Evolutionary conservation across 345 rosid species (phyloP).

Genomic region (Populus tremula): DNA sequence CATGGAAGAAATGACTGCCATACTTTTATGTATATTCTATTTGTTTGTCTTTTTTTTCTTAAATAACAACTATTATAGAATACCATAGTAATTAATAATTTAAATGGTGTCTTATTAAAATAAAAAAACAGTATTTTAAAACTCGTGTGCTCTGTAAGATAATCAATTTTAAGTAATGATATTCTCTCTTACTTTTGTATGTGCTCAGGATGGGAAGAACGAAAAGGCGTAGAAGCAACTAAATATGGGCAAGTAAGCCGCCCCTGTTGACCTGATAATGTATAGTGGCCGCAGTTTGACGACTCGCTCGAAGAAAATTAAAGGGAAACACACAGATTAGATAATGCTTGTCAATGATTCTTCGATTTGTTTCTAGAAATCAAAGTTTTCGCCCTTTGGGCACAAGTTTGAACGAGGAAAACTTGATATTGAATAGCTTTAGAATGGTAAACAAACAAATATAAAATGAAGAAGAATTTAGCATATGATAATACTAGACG

Average conservation of each 20-base stretch:
- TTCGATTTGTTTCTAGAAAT: neutral
- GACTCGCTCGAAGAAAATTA: neutral
- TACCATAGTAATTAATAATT: neutral
- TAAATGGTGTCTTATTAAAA: neutral
- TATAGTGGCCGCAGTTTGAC: conserved; percentile 15
- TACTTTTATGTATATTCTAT: neutral
- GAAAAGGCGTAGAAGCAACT: neutral
- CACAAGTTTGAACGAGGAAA: conserved; percentile 1
- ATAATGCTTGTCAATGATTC: neutral
- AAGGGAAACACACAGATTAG: neutral
- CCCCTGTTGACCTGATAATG: conserved; percentile 32
- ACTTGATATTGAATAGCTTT: neutral
- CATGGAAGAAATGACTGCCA: conserved; percentile 11
- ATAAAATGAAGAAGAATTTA: too few relatives aligned
- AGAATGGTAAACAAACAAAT: neutral
- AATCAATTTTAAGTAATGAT: too few relatives aligned
- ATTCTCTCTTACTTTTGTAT: neutral
- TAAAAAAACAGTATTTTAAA: neutral
- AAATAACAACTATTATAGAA: neutral
- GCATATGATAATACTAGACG: neutral
- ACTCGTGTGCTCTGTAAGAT: too few relatives aligned
- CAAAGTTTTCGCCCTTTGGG: neutral
- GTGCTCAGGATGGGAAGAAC: neutral
- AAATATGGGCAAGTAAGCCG: conserved; percentile 27
- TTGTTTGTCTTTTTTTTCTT: too few relatives aligned